Conservation (phyloP, 2,329 filamentous ascomycete genomes). For the Colletotrichum horii region DNA sequence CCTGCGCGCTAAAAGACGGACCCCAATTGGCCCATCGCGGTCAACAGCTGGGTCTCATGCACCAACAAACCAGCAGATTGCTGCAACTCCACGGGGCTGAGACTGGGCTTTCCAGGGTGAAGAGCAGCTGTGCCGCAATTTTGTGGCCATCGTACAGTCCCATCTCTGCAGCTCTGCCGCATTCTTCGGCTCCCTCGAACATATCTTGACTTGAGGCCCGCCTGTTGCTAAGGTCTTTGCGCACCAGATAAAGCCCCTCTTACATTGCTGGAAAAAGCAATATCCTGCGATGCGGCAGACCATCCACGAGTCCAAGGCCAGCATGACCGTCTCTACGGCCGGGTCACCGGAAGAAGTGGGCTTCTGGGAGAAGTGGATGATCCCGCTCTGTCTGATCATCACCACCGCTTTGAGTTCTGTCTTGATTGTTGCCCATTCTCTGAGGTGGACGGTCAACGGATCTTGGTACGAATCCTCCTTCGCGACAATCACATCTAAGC, state of each 20-base stretch:
- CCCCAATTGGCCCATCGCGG: neutral
- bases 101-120: neutral
- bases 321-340: neutral
- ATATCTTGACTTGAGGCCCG: neutral
- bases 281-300: neutral
- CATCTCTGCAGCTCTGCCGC: neutral
- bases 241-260: neutral
- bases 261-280: neutral
- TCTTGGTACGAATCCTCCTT: constrained; percentile 3
- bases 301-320: neutral
- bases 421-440: neutral
- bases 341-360: neutral
- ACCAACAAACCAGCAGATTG: neutral
- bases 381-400: neutral
- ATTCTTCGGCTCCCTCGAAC: neutral
- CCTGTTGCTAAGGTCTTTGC: neutral
- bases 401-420: constrained; percentile 2
- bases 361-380: neutral
- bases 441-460: neutral
- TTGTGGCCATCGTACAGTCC: neutral
- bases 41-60: neutral
- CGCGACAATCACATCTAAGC: neutral
- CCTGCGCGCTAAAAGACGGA: neutral
- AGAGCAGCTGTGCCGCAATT: neutral
- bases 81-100: neutral